Base-by-base conservation (phyloP, 768 basidiomycete genomes). In the Russula vinacea region DNA sequence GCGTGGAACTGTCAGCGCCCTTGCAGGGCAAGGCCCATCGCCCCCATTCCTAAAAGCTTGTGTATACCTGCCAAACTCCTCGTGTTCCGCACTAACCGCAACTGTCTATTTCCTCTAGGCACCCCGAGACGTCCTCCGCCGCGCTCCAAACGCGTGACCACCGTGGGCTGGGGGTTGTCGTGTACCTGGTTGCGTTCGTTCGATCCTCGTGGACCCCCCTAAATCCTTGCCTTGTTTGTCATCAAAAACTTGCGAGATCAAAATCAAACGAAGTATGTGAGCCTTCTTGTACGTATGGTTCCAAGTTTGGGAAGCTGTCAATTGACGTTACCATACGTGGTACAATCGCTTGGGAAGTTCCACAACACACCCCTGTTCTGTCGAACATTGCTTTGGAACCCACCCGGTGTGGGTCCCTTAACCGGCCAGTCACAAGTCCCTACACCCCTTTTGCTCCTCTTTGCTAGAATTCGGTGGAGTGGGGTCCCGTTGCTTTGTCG, bases 151-250 rank as follows among this genome's bases (percentile, higher is more conserved):
- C 14, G 32, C 42, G 10, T 45, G 56, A 52, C 17, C 42, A 52
- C 17, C 5, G 44, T 26, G 37, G 24, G 22, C 45, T 42, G n/a
- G 19, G 37, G 35, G 26, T 9, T 14, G 14, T 9, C 7, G 14
- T 26, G 61, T 51, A 19, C 55, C 49, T 57, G 54, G 39, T 11
- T 29, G 29, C 5, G 29, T 29, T 40, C 37, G 16, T 39, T 29
- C 7, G 26, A 6, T n/a, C 56, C 37, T 63, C 35, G 51, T 58
- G 62, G 35, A 44, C 56, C 39, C 57, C 62, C 62, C 57, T 58
- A 58, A 51, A 29, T 42, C 37, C 24, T 35, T 58, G 62, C 56
- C 50, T 9, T 57, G 42, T 52, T 58, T 5, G 40, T 50, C 40
- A 8, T 52, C 22, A 33, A n/a, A n/a, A n/a, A n/a, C n/a, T n/a